Percentiles rank a stretch among this genome's conserved stretches.
Conservation (phyloP, 208 protist genomes). For the Trypanosoma theileri region DNA sequence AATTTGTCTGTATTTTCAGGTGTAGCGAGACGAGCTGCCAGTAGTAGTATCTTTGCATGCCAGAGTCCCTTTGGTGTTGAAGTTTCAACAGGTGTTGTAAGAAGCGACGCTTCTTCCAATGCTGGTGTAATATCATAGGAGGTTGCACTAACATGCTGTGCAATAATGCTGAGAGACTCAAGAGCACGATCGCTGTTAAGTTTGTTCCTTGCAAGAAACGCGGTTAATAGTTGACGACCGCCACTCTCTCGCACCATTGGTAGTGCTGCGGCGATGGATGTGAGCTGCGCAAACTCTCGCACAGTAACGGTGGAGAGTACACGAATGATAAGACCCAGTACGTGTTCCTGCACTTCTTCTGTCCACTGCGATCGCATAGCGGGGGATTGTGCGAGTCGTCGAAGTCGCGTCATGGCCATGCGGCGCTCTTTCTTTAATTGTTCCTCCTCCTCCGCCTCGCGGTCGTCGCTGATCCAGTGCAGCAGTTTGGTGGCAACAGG, state of each 20-base stretch:
- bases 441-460: constrained; percentile 78
- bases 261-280: constrained; percentile 51
- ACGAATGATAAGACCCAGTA: constrained; percentile 58
- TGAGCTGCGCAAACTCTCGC: constrained; percentile 74
- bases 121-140: constrained; percentile 43
- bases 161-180: constrained; percentile 64
- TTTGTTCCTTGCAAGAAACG: constrained; percentile 41
- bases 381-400: constrained; percentile 39
- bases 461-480: constrained; percentile 85
- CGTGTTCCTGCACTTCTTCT: constrained; percentile 72
- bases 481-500: constrained; percentile 82
- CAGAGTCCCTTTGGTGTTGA: constrained; percentile 29
- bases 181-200: constrained; percentile 48
- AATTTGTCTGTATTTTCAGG: constrained; percentile 51
- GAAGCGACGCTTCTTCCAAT: constrained; percentile 49
- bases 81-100: constrained; percentile 26
- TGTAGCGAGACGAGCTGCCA: constrained; percentile 54
- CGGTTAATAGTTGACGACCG: constrained; percentile 61
- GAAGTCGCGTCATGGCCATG: constrained; percentile 60
- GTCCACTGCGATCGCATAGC: constrained; percentile 64
- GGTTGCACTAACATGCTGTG: constrained; percentile 35
- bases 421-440: constrained; percentile 81
- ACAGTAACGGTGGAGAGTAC: constrained; percentile 69
- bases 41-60: constrained; percentile 49
- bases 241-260: constrained; percentile 57